A percentile compares a stretch with the other conserved stretches of the same genome.
Conservation (phyloP, 371 early-diverging fungal species). For the Parasitella parasitica region DNA sequence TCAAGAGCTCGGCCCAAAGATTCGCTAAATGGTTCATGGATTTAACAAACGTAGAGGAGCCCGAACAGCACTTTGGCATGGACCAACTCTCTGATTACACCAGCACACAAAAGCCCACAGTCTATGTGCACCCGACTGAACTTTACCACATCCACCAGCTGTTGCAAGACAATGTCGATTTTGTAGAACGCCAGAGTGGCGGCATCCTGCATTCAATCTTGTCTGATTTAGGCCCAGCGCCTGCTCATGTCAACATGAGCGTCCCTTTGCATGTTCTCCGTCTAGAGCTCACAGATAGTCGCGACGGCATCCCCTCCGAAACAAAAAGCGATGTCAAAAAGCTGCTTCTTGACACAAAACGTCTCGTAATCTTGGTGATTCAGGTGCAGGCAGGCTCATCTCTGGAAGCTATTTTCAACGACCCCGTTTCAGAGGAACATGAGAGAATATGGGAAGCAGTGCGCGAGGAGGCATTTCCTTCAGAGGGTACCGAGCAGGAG, state of each 20-base stretch:
- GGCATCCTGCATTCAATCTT: slow-evolving; percentile 85
- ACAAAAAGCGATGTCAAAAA: slow-evolving; percentile 60
- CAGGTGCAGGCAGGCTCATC: slow-evolving; percentile 81
- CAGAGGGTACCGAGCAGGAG: slow-evolving; percentile 24
- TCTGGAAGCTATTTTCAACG: slow-evolving; percentile 82
- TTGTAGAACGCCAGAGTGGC: slow-evolving; percentile 52
- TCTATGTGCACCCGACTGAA: slow-evolving; percentile 90
- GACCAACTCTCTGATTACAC: slow-evolving; percentile 88
- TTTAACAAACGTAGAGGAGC: slow-evolving; percentile 78
- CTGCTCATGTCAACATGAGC: slow-evolving; percentile 51
- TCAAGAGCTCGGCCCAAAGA: slow-evolving; percentile 68
- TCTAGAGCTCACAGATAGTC: slow-evolving; percentile 71
- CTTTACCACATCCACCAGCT: slow-evolving; percentile 86
- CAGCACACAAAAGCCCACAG: slow-evolving; percentile 81
- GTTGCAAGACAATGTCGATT: slow-evolving; percentile 75
- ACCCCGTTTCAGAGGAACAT: slow-evolving; percentile 71
- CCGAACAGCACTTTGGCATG: slow-evolving; percentile 90
- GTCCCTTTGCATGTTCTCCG: slow-evolving; percentile 65
- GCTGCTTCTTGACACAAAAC: slow-evolving; percentile 92
- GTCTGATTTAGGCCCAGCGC: slow-evolving; percentile 80
- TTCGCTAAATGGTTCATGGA: slow-evolving; percentile 79
- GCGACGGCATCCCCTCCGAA: slow-evolving; percentile 65
- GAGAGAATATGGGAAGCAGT: slow-evolving; percentile 69
- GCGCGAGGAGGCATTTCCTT: slow-evolving; percentile 49
- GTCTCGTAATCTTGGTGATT: slow-evolving; percentile 82